Evolutionary conservation across 257 asterid species (phyloP).

Genomic region (Penstemon eatonii): DNA sequence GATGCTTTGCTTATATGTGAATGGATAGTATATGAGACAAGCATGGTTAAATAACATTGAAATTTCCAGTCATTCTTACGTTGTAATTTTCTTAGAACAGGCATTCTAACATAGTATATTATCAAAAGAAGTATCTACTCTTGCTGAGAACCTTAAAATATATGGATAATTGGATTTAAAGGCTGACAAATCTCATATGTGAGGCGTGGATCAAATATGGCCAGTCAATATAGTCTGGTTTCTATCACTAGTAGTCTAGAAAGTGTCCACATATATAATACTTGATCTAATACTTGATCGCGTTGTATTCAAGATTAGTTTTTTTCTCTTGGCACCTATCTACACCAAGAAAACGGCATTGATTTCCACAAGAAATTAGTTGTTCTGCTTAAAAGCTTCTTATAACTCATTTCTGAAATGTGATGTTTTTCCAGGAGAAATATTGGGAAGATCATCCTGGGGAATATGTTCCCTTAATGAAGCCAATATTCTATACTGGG

Average conservation of each 20-base stretch:
- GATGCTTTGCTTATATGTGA: not conserved
- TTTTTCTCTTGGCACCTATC: not conserved
- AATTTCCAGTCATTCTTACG: no score
- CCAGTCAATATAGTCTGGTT: not conserved
- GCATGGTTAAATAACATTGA: no score
- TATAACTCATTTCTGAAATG: not conserved
- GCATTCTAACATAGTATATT: not conserved
- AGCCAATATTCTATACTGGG: conserved; percentile 80
- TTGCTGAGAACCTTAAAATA: not conserved
- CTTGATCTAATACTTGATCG: not conserved
- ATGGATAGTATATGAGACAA: not conserved
- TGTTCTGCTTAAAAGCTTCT: not conserved
- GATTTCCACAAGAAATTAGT: not conserved
- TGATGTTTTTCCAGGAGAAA: conserved; percentile 56
- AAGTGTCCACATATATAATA: not conserved
- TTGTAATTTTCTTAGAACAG: not conserved
- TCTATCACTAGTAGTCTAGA: not conserved
- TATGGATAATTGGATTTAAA: not conserved
- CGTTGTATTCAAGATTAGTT: not conserved
- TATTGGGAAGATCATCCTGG: conserved; percentile 97
- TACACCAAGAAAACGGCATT: not conserved
- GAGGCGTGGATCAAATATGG: not conserved
- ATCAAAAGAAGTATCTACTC: not conserved
- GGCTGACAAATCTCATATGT: not conserved
- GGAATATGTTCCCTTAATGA: conserved; percentile 77